These are phyloP conservation scores for Boletus tomentosulus DNA, from an alignment of 768 basidiomycete species.

Conservation along the genomic window DNA sequence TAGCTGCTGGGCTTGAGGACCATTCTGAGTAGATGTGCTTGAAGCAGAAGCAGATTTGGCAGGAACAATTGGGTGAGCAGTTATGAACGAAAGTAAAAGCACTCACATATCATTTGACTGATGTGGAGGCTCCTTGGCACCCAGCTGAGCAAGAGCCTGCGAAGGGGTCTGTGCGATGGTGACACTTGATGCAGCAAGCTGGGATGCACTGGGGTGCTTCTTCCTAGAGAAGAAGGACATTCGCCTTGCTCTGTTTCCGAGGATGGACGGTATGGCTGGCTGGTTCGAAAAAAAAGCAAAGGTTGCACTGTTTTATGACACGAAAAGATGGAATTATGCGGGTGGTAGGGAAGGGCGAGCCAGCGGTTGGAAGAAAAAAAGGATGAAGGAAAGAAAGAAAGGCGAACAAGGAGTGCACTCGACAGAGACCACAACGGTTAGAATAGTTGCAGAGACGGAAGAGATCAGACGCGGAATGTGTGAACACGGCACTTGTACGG, in stretches of 20 bases:
- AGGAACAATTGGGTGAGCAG: conserved; percentile 3
- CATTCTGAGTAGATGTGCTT: conserved; percentile 21
- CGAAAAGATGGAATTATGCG: conserved; percentile 4
- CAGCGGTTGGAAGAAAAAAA: conserved; percentile 19
- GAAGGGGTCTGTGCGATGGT: conserved; percentile 60
- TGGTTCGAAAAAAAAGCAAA: conserved; percentile 13
- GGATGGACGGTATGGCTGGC: conserved; percentile 66
- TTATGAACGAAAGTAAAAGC: conserved; percentile 1
- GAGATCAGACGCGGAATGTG: conserved; percentile 16
- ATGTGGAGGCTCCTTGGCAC: conserved; percentile 28
- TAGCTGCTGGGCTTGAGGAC: conserved; percentile 32
- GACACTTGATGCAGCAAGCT: conserved; percentile 42
- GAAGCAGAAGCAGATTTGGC: neutral
- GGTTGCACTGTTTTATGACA: conserved; percentile 11
- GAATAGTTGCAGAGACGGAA: conserved; percentile 13
- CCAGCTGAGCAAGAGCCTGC: conserved; percentile 62
- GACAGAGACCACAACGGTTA: conserved; percentile 1
- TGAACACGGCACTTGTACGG: neutral
- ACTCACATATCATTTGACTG: conserved; percentile 38
- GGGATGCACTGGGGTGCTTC: conserved; percentile 60
- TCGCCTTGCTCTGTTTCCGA: conserved; percentile 59
- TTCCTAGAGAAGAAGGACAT: conserved; percentile 94
- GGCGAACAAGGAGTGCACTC: neutral
- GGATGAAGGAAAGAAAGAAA: conserved; percentile 9
- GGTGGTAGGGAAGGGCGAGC: conserved; percentile 16